Base-by-base conservation (phyloP, 805 yeast species). In the Cyberlindnera bimundalis region DNA sequence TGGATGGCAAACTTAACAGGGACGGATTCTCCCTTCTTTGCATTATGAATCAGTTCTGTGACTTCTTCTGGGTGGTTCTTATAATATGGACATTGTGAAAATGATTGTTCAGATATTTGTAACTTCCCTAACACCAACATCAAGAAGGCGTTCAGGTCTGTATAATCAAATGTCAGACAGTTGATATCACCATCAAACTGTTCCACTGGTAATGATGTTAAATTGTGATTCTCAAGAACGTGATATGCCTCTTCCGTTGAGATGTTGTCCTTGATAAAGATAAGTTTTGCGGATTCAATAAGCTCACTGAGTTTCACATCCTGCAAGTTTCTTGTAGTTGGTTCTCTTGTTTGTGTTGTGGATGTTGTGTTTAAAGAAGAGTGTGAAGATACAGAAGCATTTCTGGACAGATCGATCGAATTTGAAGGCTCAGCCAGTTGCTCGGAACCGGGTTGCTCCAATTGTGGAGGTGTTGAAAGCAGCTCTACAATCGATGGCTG, bases 171-270 rank as follows among this genome's bases (percentile, higher is more conserved):
- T 2, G 96, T 84, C 45, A 84, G 71, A 55, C 93, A 87, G 50
- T 81, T 75, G 50, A 81, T 66, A 51, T 79, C 86, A 37, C 71
- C 68, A 2, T 70, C 67, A 43, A 54, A 67, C 35, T 72, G 68
- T 47, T 73, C 76, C 14, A 91, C 93, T 0, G 99, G 98, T 41
- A 93, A 67, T 13, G 95, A 83, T 2, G 96, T 91, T 56, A 93
- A 73, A 48, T 83, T 80, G 61, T 90, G 74, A 24, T 72, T 66
- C 23, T 76, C 73, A 55, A 91, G 70, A 4, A 82, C 79, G 54
- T 89, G 88, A 66, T 86, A 93, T 2, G 98, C 96, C 41, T 79
- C 73, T 61, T 91, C 96, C 17, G 91, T 95, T 3, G 96, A 78
- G 26, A 78, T 68, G 6, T 76, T 64, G 3, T 81, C 78, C 46